A percentile compares a stretch with the other conserved stretches of the same genome.
phyloP scores from a whole-genome alignment of 352 stramenopile genomes.

The Plasmopara muralis region DNA sequence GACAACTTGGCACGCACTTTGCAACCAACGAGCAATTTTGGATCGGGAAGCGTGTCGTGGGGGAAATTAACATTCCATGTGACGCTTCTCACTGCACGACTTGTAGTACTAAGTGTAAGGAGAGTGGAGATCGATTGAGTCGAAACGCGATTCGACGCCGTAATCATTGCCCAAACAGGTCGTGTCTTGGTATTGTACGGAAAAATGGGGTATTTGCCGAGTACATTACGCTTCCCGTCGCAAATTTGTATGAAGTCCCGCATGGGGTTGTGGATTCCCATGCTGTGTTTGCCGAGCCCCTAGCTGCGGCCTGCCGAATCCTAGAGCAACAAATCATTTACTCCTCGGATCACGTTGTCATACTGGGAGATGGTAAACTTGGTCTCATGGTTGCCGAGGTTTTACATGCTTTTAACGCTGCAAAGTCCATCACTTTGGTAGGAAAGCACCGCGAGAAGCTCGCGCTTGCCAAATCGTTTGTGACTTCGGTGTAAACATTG shows the following conservation, averaged over 20 bases:
- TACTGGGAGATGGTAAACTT: conserved; percentile 87
- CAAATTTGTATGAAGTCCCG: conserved; percentile 81
- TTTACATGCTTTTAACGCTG: conserved; percentile 30
- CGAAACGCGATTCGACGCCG: conserved; percentile 36
- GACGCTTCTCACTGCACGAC: conserved; percentile 41
- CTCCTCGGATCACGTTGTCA: conserved; percentile 50
- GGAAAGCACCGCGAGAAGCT: conserved; percentile 59
- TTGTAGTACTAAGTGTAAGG: conserved; percentile 15
- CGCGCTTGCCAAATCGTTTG: conserved; percentile 39
- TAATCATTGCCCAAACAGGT: conserved; percentile 85
- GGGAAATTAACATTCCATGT: conserved; percentile 89
- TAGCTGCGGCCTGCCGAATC: conserved; percentile 82
- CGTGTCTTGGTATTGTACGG: conserved; percentile 77
- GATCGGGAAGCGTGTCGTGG: conserved; percentile 82
- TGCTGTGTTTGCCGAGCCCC: conserved; percentile 79
- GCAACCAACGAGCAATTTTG: conserved; percentile 22
- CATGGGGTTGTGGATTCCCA: conserved; percentile 54
- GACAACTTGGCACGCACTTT: conserved; percentile 37
- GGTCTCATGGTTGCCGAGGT: conserved; percentile 83
- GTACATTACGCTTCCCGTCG: conserved; percentile 70
- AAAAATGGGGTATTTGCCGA: conserved; percentile 80
- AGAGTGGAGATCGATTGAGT: conserved; percentile 16
- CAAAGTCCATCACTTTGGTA: conserved; percentile 41
- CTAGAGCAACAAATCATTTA: conserved; percentile 73
- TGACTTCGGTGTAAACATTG: conserved; percentile 27